phyloP scores from a whole-genome alignment of 2,329 filamentous ascomycete genomes.

The Magnaporthiopsis incrustans region DNA sequence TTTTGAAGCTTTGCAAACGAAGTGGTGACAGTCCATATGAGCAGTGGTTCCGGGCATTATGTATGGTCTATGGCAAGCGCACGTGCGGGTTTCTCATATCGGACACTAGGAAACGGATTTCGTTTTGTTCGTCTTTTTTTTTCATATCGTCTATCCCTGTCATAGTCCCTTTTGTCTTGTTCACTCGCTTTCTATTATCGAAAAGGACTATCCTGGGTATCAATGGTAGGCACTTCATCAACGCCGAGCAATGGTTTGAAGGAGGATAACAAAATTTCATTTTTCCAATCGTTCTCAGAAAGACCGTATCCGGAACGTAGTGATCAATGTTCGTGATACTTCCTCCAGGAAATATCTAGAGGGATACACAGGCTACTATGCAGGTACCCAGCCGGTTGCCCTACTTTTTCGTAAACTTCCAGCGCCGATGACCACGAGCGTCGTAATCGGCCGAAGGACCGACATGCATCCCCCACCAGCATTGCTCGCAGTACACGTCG shows the following conservation, averaged over 20 bases:
- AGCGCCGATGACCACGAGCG: slow-evolving; percentile 60
- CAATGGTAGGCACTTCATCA: background rate
- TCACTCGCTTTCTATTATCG: background rate
- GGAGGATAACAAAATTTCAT: background rate
- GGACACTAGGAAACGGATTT: background rate
- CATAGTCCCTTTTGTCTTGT: background rate
- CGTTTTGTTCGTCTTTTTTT: background rate
- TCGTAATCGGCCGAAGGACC: slow-evolving; percentile 62
- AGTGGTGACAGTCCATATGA: background rate
- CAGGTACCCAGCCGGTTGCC: too few species aligned
- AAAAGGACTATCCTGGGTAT: background rate
- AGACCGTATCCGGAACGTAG: background rate
- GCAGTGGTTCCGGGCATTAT: background rate
- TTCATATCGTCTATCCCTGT: background rate
- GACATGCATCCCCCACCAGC: slow-evolving; percentile 76
- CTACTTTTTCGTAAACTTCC: background rate
- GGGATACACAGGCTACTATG: background rate
- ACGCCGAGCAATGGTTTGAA: background rate
- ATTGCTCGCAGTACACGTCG: slow-evolving; percentile 67
- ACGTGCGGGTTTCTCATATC: background rate
- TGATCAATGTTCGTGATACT: slow-evolving; percentile 33
- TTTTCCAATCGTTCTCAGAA: background rate
- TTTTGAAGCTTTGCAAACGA: background rate
- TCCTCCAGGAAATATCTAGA: slow-evolving; percentile 22
- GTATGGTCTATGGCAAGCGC: background rate